phyloP scores from a whole-genome alignment of 305 asterid genomes.

The Ajuga reptans region DNA sequence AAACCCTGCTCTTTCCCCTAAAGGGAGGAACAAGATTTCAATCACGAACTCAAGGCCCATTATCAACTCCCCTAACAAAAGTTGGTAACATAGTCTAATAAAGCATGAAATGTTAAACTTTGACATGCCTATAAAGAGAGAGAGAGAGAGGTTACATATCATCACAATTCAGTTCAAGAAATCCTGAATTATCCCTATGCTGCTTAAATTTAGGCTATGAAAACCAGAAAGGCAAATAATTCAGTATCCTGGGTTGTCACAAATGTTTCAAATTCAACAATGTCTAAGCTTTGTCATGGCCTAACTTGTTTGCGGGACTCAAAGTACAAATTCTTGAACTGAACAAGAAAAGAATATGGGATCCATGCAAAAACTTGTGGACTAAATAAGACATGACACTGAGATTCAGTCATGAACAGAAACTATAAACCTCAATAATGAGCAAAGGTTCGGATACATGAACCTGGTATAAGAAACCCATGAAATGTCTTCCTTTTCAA shows the following conservation, averaged over 20 bases:
- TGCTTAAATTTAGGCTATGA: too few species aligned
- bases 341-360: background rate
- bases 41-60: too few species aligned
- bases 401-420: background rate
- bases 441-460: background rate
- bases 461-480: constrained; percentile 8
- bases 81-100: too few species aligned
- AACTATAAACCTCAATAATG: background rate
- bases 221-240: too few species aligned
- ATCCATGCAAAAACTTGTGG: background rate
- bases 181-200: too few species aligned
- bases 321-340: background rate
- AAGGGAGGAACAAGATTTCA: too few species aligned
- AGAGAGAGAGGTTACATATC: too few species aligned
- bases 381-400: constrained; percentile 5
- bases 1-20: too few species aligned
- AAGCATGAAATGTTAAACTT: too few species aligned
- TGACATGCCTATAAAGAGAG: too few species aligned
- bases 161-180: too few species aligned
- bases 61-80: too few species aligned
- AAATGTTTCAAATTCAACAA: background rate
- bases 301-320: background rate
- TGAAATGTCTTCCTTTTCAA: constrained; percentile 16
- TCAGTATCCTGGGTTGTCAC: background rate
- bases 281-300: background rate